A percentile compares a stretch with the other conserved stretches of the same genome.
These are phyloP conservation scores for Pseudocercospora vitis DNA, from an alignment of 2,329 filamentous ascomycete species.

Conservation along the genomic window DNA sequence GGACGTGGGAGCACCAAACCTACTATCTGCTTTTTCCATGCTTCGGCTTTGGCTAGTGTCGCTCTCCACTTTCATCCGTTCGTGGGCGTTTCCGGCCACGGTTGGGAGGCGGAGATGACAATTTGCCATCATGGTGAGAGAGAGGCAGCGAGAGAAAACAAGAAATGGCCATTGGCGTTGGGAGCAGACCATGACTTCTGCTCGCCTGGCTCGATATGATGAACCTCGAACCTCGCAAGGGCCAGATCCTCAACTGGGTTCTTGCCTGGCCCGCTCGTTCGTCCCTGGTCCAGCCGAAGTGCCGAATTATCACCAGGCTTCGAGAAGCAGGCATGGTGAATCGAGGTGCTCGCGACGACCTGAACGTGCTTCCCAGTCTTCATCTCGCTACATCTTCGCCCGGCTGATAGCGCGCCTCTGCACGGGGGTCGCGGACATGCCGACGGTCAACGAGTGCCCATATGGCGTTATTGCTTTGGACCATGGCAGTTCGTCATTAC, in stretches of 20 bases:
- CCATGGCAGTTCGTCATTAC: background rate
- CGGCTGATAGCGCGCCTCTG: too few relatives aligned
- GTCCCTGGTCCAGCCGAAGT: slow-evolving; percentile 16
- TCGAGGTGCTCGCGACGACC: slow-evolving; percentile 9
- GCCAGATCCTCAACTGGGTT: slow-evolving; percentile 22
- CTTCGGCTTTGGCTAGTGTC: slow-evolving; percentile 10
- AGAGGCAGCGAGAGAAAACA: too few relatives aligned
- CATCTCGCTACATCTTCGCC: slow-evolving; percentile 25
- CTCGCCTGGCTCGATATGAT: slow-evolving; percentile 5
- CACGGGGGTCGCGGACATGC: slow-evolving; percentile 13
- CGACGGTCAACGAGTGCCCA: slow-evolving; percentile 8
- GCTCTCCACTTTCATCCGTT: slow-evolving; percentile 11
- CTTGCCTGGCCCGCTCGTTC: slow-evolving; percentile 10
- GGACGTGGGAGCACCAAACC: slow-evolving; percentile 24
- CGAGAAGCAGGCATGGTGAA: slow-evolving; percentile 21
- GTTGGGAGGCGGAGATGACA: slow-evolving; percentile 20
- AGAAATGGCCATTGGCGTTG: slow-evolving; percentile 25
- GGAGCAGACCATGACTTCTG: slow-evolving; percentile 16
- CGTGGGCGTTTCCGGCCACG: slow-evolving; percentile 13
- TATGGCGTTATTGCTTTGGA: slow-evolving; percentile 11
- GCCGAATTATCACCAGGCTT: slow-evolving; percentile 23
- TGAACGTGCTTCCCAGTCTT: slow-evolving; percentile 12
- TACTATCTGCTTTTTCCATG: slow-evolving; percentile 22
- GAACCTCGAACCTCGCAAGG: slow-evolving; percentile 15
- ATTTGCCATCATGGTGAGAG: slow-evolving; percentile 12